These are phyloP conservation scores for Arthroderma sp. DNA, from an alignment of 2,329 filamentous ascomycete genomes.

Conservation along the genomic window DNA sequence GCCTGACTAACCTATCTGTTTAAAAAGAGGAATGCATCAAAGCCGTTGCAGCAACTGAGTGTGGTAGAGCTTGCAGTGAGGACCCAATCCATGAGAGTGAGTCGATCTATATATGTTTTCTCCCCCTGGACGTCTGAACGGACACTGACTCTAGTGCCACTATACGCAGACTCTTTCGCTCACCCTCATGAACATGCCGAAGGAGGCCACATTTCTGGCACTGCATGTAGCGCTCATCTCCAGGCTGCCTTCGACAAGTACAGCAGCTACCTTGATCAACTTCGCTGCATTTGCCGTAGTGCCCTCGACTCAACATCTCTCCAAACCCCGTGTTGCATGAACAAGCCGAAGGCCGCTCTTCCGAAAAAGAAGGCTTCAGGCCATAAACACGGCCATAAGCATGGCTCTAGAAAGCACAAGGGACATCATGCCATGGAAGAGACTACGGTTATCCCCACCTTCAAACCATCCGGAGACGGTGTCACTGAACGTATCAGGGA, in stretches of 20 bases:
- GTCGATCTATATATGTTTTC: background rate
- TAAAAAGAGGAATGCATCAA: background rate
- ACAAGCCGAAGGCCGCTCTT: constrained; percentile 1
- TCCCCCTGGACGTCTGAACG: background rate
- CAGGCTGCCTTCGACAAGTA: constrained; percentile 15
- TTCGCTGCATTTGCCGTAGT: constrained; percentile 16
- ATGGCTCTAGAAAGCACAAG: constrained; percentile 1
- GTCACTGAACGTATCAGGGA: background rate
- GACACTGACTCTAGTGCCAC: background rate
- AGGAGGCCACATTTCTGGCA: constrained; percentile 9
- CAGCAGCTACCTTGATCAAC: constrained; percentile 16
- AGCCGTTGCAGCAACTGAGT: background rate
- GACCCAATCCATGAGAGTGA: background rate
- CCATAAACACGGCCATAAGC: constrained; percentile 4
- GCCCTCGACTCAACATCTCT: constrained; percentile 9
- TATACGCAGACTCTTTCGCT: background rate
- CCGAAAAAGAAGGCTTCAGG: background rate
- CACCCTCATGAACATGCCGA: constrained; percentile 12
- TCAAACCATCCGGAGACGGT: background rate
- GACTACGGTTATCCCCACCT: background rate
- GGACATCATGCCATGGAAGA: background rate
- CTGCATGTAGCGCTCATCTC: constrained; percentile 14
- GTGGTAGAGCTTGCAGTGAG: background rate
- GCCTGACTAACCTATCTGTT: background rate
- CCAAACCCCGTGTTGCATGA: background rate